phyloP scores from a whole-genome alignment of 2,329 filamentous ascomycete species.

The Fusarium bulbicola region DNA sequence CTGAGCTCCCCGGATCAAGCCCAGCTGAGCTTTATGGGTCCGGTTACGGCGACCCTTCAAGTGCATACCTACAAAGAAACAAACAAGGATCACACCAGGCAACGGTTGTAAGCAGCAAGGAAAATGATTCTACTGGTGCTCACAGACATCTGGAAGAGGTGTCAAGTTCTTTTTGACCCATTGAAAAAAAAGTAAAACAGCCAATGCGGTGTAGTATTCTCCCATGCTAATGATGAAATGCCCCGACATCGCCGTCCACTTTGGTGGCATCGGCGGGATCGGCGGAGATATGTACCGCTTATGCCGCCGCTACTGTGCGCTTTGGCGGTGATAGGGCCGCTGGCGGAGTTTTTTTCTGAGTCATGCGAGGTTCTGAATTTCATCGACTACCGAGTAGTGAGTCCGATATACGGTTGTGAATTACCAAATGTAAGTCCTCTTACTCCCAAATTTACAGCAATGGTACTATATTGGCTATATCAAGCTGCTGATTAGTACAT shows the following conservation, averaged over 20 bases:
- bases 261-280: not conserved
- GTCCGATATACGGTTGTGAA: not conserved
- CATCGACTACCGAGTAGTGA: not conserved
- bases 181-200: slow-evolving; percentile 9
- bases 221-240: slow-evolving; percentile 12
- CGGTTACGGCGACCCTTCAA: slow-evolving; percentile 15
- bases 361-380: slow-evolving; percentile 21
- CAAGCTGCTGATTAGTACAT: not conserved
- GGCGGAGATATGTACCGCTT: slow-evolving; percentile 1
- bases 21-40: slow-evolving; percentile 28
- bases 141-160: slow-evolving; percentile 16
- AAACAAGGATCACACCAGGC: slow-evolving; percentile 1
- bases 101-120: slow-evolving; percentile 25
- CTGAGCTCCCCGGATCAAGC: slow-evolving; percentile 31
- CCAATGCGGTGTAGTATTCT: slow-evolving; percentile 8
- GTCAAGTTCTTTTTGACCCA: slow-evolving; percentile 12
- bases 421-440: not conserved
- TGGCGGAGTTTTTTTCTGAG: slow-evolving; percentile 19
- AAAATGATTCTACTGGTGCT: slow-evolving; percentile 21
- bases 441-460: no score
- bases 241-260: slow-evolving; percentile 10
- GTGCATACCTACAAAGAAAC: not conserved
- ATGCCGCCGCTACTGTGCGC: slow-evolving; percentile 6
- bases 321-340: slow-evolving; percentile 25
- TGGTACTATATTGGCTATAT: not conserved